Percentiles rank a stretch among this genome's conserved stretches.
Evolutionary conservation across 1,139 yeast species (phyloP).

Genomic region (Hemisphaericaspora subhashii): DNA sequence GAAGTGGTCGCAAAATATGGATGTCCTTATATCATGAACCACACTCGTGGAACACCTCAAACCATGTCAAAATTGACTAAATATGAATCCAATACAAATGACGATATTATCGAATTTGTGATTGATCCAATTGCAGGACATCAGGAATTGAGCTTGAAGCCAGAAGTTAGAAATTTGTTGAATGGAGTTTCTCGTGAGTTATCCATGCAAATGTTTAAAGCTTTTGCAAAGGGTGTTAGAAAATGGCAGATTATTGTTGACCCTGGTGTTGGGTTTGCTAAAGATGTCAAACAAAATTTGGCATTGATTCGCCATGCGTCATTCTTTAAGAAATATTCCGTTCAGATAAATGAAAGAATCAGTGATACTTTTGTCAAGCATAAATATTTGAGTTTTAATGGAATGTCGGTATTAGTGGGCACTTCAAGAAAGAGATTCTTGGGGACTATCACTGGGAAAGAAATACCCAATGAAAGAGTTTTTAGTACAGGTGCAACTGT

Average conservation of each 20-base stretch:
- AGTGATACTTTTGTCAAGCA: constrained; percentile 18
- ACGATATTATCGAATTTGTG: constrained; percentile 39
- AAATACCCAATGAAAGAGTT: constrained; percentile 57
- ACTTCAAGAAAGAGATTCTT: constrained; percentile 87
- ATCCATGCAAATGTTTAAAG: constrained; percentile 52
- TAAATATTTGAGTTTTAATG: constrained; percentile 43
- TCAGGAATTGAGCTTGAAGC: constrained; percentile 17
- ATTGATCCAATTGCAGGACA: constrained; percentile 34
- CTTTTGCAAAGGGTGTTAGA: constrained; percentile 62
- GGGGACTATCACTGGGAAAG: constrained; percentile 59
- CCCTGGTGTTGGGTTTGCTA: constrained; percentile 96
- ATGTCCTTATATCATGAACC: constrained; percentile 81
- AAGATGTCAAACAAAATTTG: constrained; percentile 66
- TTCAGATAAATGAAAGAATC: constrained; percentile 26
- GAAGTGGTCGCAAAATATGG: constrained; percentile 63
- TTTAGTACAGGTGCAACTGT: constrained; percentile 78
- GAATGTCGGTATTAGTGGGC: constrained; percentile 74
- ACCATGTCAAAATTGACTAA: constrained; percentile 66
- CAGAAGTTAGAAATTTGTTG: constrained; percentile 34
- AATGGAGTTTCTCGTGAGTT: constrained; percentile 67
- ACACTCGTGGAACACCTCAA: constrained; percentile 78
- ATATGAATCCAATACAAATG: constrained; percentile 48
- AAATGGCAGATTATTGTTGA: constrained; percentile 92
- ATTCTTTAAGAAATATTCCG: constrained; percentile 52
- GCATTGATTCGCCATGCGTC: constrained; percentile 60